phyloP scores from a whole-genome alignment of 495 filamentous ascomycete genomes.

The Clavariopsis aquatica region DNA sequence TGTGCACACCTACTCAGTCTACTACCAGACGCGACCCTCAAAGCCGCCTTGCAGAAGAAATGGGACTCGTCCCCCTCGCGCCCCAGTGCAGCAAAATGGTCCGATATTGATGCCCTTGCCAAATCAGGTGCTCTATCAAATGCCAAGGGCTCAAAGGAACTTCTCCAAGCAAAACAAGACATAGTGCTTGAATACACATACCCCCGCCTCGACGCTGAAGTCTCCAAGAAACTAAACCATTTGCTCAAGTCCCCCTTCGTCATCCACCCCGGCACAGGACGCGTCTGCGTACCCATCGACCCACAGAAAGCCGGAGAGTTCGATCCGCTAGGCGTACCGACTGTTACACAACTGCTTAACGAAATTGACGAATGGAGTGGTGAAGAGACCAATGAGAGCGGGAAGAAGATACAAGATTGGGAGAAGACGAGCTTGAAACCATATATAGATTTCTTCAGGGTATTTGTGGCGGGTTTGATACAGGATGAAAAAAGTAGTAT shows the following conservation, averaged over 20 bases:
- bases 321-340: conserved; percentile 84
- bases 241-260: conserved; percentile 95
- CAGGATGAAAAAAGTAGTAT: conserved; percentile 74
- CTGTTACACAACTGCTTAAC: conserved; percentile 77
- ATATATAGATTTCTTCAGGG: conserved; percentile 85
- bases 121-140: conserved; percentile 64
- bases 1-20: conserved; percentile 73
- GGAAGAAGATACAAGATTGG: conserved; percentile 72
- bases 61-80: conserved; percentile 83
- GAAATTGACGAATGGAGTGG: conserved; percentile 60
- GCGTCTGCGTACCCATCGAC: conserved; percentile 95
- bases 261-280: conserved; percentile 89
- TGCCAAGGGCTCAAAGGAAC: conserved; percentile 59
- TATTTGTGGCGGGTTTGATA: conserved; percentile 73
- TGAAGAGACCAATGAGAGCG: conserved; percentile 44
- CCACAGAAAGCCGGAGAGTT: conserved; percentile 68
- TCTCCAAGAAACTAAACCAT: conserved; percentile 96
- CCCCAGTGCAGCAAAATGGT: conserved; percentile 77
- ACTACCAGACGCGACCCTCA: conserved; percentile 71
- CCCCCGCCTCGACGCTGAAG: conserved; percentile 93
- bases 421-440: conserved; percentile 95
- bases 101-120: conserved; percentile 85
- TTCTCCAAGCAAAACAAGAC: conserved; percentile 90
- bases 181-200: conserved; percentile 97
- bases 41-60: conserved; percentile 77